phyloP scores from a whole-genome alignment of 2,329 filamentous ascomycete species.

The Pseudopyrenochaeta lycopersici region DNA sequence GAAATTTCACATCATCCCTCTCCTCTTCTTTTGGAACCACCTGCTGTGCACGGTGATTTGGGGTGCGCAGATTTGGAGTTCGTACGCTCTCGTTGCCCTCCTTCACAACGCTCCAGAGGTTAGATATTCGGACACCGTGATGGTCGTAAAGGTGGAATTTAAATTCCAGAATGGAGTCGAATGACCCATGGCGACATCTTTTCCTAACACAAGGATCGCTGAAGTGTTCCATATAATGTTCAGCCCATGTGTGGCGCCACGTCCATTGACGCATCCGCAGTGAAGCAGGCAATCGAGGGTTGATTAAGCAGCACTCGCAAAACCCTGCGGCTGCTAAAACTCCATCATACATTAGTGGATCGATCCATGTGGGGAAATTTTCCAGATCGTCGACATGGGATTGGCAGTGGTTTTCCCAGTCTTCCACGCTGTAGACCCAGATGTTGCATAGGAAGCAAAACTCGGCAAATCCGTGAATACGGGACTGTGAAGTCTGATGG shows the following conservation, averaged over 20 bases:
- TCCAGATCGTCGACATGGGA: conserved; percentile 16
- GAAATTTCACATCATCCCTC: not conserved
- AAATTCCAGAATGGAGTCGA: not conserved
- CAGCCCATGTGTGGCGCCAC: not conserved
- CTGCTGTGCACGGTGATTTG: not conserved
- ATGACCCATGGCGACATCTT: not conserved
- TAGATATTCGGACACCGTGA: not conserved
- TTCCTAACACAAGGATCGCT: not conserved
- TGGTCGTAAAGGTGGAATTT: not conserved
- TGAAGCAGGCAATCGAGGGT: conserved; percentile 14
- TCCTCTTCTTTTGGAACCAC: not conserved
- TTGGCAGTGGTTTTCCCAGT: conserved; percentile 14
- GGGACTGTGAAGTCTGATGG: conserved; percentile 11
- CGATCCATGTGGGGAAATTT: conserved; percentile 12
- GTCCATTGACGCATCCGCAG: conserved; percentile 5
- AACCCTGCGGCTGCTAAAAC: conserved; percentile 11
- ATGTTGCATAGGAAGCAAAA: conserved; percentile 13
- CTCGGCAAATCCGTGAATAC: conserved; percentile 10
- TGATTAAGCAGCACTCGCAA: conserved; percentile 12
- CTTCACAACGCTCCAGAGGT: not conserved
- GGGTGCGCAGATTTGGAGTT: not conserved
- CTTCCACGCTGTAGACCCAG: conserved; percentile 8
- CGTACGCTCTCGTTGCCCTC: not conserved
- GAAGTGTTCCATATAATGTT: not conserved
- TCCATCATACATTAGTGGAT: conserved; percentile 14